A percentile compares a stretch with the other conserved stretches of the same genome.
Conservation (phyloP, 257 asterid species). For the Primulina tabacum region DNA sequence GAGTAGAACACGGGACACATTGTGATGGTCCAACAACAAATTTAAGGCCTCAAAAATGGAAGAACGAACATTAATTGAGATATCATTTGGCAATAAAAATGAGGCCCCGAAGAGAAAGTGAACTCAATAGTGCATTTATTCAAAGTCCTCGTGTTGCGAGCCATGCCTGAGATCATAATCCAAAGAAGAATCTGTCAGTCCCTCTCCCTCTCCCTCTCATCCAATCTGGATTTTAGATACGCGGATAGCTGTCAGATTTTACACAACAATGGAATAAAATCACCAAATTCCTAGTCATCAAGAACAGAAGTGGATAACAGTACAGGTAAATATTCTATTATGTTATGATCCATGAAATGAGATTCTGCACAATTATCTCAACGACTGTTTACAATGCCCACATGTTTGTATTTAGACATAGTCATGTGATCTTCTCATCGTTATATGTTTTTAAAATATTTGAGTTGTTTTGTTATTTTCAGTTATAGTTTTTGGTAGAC, state of each 20-base stretch:
- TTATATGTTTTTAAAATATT: no score
- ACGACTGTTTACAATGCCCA: neutral
- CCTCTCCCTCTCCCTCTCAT: conserved; percentile 38
- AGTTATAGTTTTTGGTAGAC: no score
- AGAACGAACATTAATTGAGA: neutral
- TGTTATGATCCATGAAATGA: neutral
- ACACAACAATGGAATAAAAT: neutral
- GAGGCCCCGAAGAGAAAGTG: conserved; percentile 40
- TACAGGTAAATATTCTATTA: neutral
- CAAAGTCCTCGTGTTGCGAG: conserved; percentile 41
- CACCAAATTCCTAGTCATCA: neutral
- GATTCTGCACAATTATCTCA: neutral
- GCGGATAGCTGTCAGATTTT: conserved; percentile 38
- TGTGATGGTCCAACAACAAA: neutral
- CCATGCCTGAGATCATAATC: conserved; percentile 28
- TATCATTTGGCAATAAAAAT: conserved; percentile 5
- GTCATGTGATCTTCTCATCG: no score
- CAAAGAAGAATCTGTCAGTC: conserved; percentile 40
- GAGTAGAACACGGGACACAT: neutral
- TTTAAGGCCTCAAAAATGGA: neutral
- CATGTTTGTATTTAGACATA: neutral
- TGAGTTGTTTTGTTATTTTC: no score
- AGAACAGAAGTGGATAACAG: neutral
- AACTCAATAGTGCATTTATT: neutral
- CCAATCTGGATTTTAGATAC: no score